A percentile compares a stretch with the other conserved stretches of the same genome.
Evolutionary conservation across 2,329 filamentous ascomycete genomes (phyloP).

Genomic region (Hypoxylon sp.): DNA sequence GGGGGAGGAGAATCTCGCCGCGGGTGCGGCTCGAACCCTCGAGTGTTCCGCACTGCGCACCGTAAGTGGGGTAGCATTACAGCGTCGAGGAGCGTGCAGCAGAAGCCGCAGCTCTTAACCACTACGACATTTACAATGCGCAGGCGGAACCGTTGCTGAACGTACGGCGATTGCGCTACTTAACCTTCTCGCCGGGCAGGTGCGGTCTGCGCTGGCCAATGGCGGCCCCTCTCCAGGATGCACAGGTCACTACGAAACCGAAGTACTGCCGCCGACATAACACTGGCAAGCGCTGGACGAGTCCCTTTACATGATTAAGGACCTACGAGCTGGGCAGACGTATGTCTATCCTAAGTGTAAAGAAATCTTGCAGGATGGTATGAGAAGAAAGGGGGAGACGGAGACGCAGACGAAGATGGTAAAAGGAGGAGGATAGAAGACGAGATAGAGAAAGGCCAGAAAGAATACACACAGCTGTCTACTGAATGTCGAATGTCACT

Average conservation of each 20-base stretch:
- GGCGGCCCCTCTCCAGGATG: neutral
- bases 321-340: neutral
- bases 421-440: neutral
- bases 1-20: no score
- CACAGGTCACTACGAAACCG: neutral
- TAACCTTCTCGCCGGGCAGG: no score
- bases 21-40: no score
- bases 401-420: neutral
- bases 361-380: neutral
- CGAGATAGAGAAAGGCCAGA: neutral
- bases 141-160: no score
- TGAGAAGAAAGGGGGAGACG: no score
- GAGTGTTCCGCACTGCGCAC: no score
- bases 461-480: neutral
- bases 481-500: neutral
- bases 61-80: no score
- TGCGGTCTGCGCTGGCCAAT: no score
- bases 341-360: neutral
- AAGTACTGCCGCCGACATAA: neutral
- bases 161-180: no score
- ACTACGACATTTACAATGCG: no score
- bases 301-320: neutral
- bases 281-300: neutral
- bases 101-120: no score
- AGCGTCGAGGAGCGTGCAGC: no score